Evolutionary conservation across 2,329 filamentous ascomycete species (phyloP).

Genomic region (Pseudocercospora musae): DNA sequence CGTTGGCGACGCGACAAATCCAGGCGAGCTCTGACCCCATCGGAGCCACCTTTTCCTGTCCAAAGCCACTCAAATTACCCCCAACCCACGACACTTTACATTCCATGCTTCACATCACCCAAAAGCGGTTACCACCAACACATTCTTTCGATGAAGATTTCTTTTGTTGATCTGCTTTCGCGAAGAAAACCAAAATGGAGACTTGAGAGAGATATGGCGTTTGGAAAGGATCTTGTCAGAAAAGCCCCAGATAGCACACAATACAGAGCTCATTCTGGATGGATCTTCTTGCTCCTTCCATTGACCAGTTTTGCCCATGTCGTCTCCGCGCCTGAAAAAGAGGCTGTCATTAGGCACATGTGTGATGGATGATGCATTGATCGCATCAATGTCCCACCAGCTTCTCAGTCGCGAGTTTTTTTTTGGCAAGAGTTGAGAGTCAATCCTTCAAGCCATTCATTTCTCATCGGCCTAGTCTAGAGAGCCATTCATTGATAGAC

Average conservation of each 20-base stretch:
- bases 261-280: background rate
- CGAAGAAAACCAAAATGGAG: background rate
- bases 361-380: too few species aligned
- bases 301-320: background rate
- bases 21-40: background rate
- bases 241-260: background rate
- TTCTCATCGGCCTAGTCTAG: background rate
- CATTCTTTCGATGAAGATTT: background rate
- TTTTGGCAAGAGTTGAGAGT: background rate
- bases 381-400: background rate
- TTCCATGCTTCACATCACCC: background rate
- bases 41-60: background rate
- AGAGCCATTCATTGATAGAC: too few species aligned
- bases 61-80: background rate
- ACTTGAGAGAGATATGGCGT: too few species aligned
- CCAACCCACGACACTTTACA: background rate
- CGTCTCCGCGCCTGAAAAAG: background rate
- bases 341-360: background rate
- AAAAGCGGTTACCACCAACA: background rate
- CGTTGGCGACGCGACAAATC: background rate
- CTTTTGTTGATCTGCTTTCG: background rate
- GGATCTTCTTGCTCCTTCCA: background rate
- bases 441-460: too few species aligned
- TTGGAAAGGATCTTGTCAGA: background rate
- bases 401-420: background rate